Conservation (phyloP, 371 early-diverging fungal species). For the Syncephalastrum sp. region DNA sequence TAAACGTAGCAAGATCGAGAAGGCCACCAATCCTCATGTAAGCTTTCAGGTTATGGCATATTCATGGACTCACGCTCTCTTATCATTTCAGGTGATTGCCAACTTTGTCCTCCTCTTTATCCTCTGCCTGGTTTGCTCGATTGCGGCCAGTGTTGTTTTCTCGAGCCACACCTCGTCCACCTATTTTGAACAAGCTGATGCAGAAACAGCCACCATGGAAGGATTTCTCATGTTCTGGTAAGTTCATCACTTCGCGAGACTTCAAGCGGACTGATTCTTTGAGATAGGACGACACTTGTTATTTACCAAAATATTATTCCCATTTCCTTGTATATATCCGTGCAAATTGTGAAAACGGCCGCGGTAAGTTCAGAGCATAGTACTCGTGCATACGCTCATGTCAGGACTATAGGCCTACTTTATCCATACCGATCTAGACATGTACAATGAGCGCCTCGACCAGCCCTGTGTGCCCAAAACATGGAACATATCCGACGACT, state of each 20-base stretch:
- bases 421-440: slow-evolving; percentile 82
- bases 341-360: slow-evolving; percentile 89
- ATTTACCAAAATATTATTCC: slow-evolving; percentile 69
- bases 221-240: slow-evolving; percentile 56
- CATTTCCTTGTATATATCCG: slow-evolving; percentile 94
- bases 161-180: slow-evolving; percentile 24
- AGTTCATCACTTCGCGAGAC: not conserved
- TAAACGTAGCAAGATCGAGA: slow-evolving; percentile 94
- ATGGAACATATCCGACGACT: slow-evolving; percentile 84
- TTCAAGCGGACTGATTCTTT: not conserved
- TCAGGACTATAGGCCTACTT: slow-evolving; percentile 60
- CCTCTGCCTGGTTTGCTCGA: slow-evolving; percentile 67
- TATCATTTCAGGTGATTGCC: slow-evolving; percentile 36
- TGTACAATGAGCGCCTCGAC: slow-evolving; percentile 81
- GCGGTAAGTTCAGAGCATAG: slow-evolving; percentile 30
- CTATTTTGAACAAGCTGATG: slow-evolving; percentile 38
- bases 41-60: slow-evolving; percentile 8
- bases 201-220: slow-evolving; percentile 44
- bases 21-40: slow-evolving; percentile 92
- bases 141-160: slow-evolving; percentile 58
- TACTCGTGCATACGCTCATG: slow-evolving; percentile 6
- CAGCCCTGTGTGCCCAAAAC: slow-evolving; percentile 84
- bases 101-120: slow-evolving; percentile 46
- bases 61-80: not conserved
- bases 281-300: slow-evolving; percentile 40